Percentiles rank a stretch among this genome's conserved stretches.
These are phyloP conservation scores for Cylindrodendrum hubeiense DNA, from an alignment of 2,329 filamentous ascomycete genomes.

Conservation along the genomic window DNA sequence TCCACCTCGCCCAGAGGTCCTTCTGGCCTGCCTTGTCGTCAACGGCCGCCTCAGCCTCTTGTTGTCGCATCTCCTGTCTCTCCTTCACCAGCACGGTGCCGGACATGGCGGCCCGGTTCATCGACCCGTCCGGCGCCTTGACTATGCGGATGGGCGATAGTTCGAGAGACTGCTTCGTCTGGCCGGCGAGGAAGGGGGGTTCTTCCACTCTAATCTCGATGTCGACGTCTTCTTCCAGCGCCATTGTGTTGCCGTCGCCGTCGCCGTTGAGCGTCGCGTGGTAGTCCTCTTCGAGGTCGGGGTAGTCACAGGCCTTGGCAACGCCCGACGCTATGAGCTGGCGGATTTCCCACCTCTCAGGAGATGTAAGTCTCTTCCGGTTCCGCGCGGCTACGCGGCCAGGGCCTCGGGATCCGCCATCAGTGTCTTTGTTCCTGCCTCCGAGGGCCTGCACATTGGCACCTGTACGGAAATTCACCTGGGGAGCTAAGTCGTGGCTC, in stretches of 20 bases:
- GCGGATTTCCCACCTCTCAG: conserved; percentile 96
- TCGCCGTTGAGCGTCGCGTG: conserved; percentile 88
- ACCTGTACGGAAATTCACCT: conserved; percentile 85
- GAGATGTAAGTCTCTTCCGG: conserved; percentile 96
- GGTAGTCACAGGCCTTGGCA: conserved; percentile 92
- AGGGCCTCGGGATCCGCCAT: too few species aligned
- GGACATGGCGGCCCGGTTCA: conserved; percentile 96
- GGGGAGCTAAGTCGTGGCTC: conserved; percentile 84
- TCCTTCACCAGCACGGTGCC: conserved; percentile 91
- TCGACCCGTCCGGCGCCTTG: conserved; percentile 95
- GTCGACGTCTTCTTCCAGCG: conserved; percentile 95
- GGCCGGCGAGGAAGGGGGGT: conserved; percentile 93
- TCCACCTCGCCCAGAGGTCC: conserved; percentile 91
- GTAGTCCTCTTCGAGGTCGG: conserved; percentile 94
- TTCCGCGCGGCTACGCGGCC: too few species aligned
- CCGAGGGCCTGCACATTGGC: conserved; percentile 90
- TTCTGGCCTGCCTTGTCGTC: conserved; percentile 81
- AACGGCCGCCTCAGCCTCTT: conserved; percentile 85
- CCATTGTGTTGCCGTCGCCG: conserved; percentile 85
- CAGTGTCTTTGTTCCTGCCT: too few species aligned
- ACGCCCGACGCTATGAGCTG: conserved; percentile 97
- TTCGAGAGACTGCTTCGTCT: conserved; percentile 96
- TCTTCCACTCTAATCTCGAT: conserved; percentile 98
- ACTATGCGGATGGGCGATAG: conserved; percentile 95
- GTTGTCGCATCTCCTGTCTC: conserved; percentile 86